Percentiles rank a stretch among this genome's conserved stretches.
Evolutionary conservation across 2,329 filamentous ascomycete species (phyloP).

Genomic region (Hypoxylon rubiginosum): DNA sequence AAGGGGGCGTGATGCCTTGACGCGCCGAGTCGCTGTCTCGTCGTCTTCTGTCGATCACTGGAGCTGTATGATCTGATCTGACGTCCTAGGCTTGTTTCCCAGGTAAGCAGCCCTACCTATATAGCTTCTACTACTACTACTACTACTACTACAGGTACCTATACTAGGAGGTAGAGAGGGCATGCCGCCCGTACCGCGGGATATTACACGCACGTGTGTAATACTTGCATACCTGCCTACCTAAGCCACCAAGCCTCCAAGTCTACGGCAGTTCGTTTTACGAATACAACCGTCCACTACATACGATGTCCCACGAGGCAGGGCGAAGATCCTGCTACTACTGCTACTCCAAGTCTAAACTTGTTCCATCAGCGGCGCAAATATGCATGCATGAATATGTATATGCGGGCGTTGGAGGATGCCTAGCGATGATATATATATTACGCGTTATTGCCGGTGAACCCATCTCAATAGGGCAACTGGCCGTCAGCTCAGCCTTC

Average conservation of each 20-base stretch:
- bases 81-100: constrained; percentile 11
- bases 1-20: constrained; percentile 9
- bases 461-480: constrained; percentile 34
- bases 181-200: constrained; percentile 17
- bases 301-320: not conserved
- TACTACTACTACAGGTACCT: constrained; percentile 5
- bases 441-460: constrained; percentile 33
- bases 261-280: constrained; percentile 25
- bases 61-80: constrained; percentile 34
- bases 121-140: constrained; percentile 9
- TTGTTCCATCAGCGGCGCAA: constrained; percentile 9
- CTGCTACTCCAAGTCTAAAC: constrained; percentile 22
- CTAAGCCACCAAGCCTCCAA: not conserved
- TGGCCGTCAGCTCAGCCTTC: constrained; percentile 39
- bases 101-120: constrained; percentile 13
- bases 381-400: constrained; percentile 15
- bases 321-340: constrained; percentile 31
- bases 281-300: constrained; percentile 3
- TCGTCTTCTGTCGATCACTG: constrained; percentile 25
- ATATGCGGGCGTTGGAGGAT: not conserved
- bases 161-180: not conserved
- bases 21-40: constrained; percentile 14
- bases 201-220: constrained; percentile 14
- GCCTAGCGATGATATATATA: constrained; percentile 3
- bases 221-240: not conserved